Evolutionary conservation across 2,329 filamentous ascomycete genomes (phyloP), one percentile per base, ranked within the genome.

Genomic region (Aspergillus sp.): DNA sequence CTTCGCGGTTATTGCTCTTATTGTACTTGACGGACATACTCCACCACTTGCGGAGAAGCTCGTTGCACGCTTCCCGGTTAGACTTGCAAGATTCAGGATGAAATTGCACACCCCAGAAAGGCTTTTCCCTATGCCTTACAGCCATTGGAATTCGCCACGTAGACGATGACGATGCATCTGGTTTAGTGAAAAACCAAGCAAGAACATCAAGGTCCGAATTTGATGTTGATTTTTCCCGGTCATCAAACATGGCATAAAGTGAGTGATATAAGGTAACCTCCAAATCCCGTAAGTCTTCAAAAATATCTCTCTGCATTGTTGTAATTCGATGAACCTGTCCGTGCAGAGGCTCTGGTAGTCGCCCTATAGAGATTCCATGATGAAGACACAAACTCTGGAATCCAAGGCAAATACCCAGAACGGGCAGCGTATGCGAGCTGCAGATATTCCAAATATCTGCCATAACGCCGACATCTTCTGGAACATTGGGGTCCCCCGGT

Each of bases 21-120:
- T 87, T 89, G 85, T 89, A 92, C 43, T 73, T 70, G 55, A 80
- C 75, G 1, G 87, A 86, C 68, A 85, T 80, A 4, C 73, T 69
- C 82, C 92, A 95, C 91, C 92, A 96, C 67, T 90, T 91, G 51
- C 74, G 74, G 37, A 96, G 79, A 24, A 96, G 79, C 14, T 78
- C 76, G 19, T 82, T 83, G 60, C 76, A 79, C 1, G 89, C 87
- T 59, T 83, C 53, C 12, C 61, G 82, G 3, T 80, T 75, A 40
- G 90, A 89, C 4, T 92, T 96, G 71, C 91, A 96, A 0, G 91
- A 96, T 73, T 97, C 92, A 0, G 92, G 92, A 68, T 96, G 92
- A 66, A 95, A 96, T 69, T 96, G 93, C 17, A 96, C 81, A 0
- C 90, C 93, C 87, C 90, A 96, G 62, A 93, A 90, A 0, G 93